Percentiles rank a stretch among this genome's conserved stretches.
These are phyloP conservation scores for Aspergillus unguis DNA, from an alignment of 2,329 filamentous ascomycete genomes.

Conservation along the genomic window DNA sequence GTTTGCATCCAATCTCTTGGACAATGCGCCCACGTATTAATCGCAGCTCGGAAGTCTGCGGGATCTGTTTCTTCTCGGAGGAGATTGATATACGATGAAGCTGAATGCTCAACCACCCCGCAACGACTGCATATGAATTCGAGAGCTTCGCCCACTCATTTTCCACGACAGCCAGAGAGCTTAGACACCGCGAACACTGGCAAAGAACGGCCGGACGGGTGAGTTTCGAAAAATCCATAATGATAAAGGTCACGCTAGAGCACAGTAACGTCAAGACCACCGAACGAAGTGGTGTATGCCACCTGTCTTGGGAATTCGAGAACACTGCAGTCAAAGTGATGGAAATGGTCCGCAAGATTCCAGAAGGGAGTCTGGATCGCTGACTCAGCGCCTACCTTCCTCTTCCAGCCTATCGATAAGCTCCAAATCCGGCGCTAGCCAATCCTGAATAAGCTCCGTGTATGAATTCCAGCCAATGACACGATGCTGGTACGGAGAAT, in stretches of 20 bases:
- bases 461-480: neutral
- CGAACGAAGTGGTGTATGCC: slow-evolving; percentile 5
- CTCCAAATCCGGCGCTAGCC: slow-evolving; percentile 1
- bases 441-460: neutral
- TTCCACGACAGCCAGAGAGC: slow-evolving; percentile 40
- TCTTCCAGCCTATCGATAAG: slow-evolving; percentile 22
- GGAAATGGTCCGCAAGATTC: slow-evolving; percentile 17
- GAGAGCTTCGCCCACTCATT: slow-evolving; percentile 42
- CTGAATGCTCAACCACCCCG: slow-evolving; percentile 39
- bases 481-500: neutral
- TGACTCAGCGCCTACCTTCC: slow-evolving; percentile 30
- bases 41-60: slow-evolving; percentile 34
- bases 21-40: slow-evolving; percentile 34
- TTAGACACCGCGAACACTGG: slow-evolving; percentile 39
- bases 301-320: slow-evolving; percentile 10
- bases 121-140: slow-evolving; percentile 34
- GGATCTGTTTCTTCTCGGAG: slow-evolving; percentile 35
- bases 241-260: slow-evolving; percentile 1
- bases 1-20: slow-evolving; percentile 37
- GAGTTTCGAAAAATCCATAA: slow-evolving; percentile 37
- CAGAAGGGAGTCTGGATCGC: slow-evolving; percentile 23
- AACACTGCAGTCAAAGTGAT: neutral
- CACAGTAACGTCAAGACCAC: neutral
- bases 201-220: slow-evolving; percentile 38
- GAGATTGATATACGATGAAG: slow-evolving; percentile 37